Evolutionary conservation across 2,329 filamentous ascomycete genomes (phyloP), one percentile per base, ranked within the genome.

Genomic region (Fusarium sp.): DNA sequence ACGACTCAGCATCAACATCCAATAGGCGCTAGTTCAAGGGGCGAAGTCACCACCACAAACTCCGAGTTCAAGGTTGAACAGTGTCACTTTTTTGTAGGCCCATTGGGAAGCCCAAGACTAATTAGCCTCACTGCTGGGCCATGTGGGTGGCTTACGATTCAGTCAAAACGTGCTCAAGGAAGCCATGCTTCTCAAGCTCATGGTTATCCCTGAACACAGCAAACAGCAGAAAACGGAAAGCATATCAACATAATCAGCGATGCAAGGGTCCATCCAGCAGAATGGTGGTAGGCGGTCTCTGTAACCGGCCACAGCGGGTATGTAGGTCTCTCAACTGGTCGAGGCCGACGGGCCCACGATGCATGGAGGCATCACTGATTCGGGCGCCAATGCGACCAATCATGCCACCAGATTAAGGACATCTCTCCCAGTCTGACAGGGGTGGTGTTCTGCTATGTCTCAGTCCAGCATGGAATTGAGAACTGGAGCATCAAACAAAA

Each of bases 331-430:
- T 71, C 61, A 62, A 75, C 67, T 72, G 72, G 70, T 64, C 72
- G 52, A 60, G 44, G 47, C 62, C 55, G 54, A 62, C 52, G 42
- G 58, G 56, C 62, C 73, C 73, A 72, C 62, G 65, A 66, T 68
- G 70, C 64, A 71, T 70, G 72, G 68, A 56, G 65, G 62, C 62
- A 74, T 72, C 71, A 75, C 69, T 58, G 62, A 73, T 65, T 63
- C 67, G 69, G 77, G 78, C 78, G 78, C 75, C 77, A 78, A 78
- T 70, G 70, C 49, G 65, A 45, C 78, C 78, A 80, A 80, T 80
- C 74, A 79, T 47, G 53, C 63, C 24, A 50, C 52, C 51, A 33
- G 47, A 44, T 54, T 51, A 61, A 49, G 51, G 57, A 62, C 70
- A 64, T 52, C 44, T 38, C 55, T 69, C 61, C 63, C 53, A 64